Base-by-base conservation (phyloP, 73 alveolate genomes). In the Symbiodinium pilosum region DNA sequence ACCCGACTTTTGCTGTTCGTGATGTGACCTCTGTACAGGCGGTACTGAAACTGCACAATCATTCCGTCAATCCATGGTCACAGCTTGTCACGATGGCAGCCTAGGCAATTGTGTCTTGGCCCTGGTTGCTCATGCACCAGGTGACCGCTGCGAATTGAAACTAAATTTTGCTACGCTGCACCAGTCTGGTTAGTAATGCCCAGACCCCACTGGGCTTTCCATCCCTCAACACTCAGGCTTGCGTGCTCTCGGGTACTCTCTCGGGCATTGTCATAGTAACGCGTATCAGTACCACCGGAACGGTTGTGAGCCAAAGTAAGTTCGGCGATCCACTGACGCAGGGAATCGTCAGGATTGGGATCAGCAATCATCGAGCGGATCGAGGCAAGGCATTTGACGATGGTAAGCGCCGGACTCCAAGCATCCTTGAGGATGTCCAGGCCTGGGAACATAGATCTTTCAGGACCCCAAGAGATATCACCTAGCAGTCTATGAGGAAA, bases 281-380 rank as follows among this genome's bases (percentile, higher is more conserved):
- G 98, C 8, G 81, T 92, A 56, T 92, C 98, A 6, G 83, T 54
- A 4, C 98, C 98, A 36, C 44, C 51, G 52, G 68, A 32, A 7
- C 59, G 40, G 16, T 18, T 14, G 68, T 83, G 89, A 28, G 59
- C 89, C 24, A 83, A 41, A 28, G 89, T 83, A 20, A 83, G 89
- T 64, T 83, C 95, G 9, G 96, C 99, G 59, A 99, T 99, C 99
- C 99, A 99, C 43, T 99, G 99, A 24, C 95, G 51, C 73, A 88
- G 43, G 73, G 95, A 73, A 40, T 88, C 95, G 26, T 88, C 95
- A 7, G 95, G 86, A 54, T 88, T 88, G 41, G 95, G 95, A 9
- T 64, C 86, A 43, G 26, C n/a, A 85, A 88, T 24, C 95, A 88
- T 21, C 11, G 86, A 85, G 18, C 95, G 95, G 86, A 88, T 88